Percentiles rank a stretch among this genome's conserved stretches.
These are phyloP conservation scores for Brassica juncea DNA, from an alignment of 345 rosid species.

Conservation along the genomic window DNA sequence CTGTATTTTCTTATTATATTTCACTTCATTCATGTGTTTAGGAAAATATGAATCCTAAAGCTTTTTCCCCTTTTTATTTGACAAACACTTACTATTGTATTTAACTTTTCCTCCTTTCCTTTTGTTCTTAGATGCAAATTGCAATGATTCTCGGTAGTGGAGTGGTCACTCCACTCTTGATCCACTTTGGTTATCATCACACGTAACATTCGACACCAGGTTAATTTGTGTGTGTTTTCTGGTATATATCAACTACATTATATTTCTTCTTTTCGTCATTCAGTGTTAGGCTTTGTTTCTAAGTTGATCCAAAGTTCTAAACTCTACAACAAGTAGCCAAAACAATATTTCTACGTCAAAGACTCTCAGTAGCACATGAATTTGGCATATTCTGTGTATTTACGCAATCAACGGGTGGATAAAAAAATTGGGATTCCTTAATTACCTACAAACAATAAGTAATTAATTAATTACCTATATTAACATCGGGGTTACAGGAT, in stretches of 20 bases:
- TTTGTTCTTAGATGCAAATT: background rate
- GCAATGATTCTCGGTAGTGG: conserved; percentile 14
- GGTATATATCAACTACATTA: background rate
- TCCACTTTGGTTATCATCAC: background rate
- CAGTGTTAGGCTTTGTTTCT: background rate
- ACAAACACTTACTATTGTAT: background rate
- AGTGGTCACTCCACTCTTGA: conserved; percentile 5
- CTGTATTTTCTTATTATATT: background rate
- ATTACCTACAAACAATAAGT: too few species aligned
- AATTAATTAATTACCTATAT: too few species aligned
- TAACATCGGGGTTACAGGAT: too few species aligned
- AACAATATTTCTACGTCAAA: background rate
- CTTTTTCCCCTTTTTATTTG: background rate
- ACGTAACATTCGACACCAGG: background rate
- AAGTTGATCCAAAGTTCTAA: background rate
- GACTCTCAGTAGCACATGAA: background rate
- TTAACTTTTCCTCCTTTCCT: background rate
- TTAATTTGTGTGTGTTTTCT: background rate
- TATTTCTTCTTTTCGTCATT: background rate
- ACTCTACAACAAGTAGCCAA: background rate
- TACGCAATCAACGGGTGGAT: background rate
- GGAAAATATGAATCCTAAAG: background rate
- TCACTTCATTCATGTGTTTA: background rate
- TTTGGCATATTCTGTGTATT: background rate
- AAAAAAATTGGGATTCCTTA: background rate